Evolutionary conservation across 352 stramenopile species (phyloP).

Genomic region (Phytophthora macrochlamydospora): DNA sequence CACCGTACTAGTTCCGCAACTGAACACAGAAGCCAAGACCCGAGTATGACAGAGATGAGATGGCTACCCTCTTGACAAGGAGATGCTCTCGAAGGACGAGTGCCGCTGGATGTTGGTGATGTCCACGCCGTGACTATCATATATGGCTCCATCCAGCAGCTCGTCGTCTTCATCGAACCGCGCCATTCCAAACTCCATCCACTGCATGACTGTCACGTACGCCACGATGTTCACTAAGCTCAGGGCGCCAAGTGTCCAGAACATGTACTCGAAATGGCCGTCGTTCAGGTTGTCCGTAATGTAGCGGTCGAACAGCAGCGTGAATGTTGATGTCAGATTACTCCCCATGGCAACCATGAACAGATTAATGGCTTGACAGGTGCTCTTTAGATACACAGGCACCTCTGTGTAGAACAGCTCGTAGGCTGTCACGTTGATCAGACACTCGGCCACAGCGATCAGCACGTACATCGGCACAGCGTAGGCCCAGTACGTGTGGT

Average conservation of each 20-base stretch:
- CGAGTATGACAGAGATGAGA: neutral
- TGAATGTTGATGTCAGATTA: conserved; percentile 90
- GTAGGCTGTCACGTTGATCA: conserved; percentile 90
- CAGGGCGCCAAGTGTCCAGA: conserved; percentile 77
- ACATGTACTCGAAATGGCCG: conserved; percentile 91
- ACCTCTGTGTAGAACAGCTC: conserved; percentile 91
- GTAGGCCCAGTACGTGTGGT: conserved; percentile 82
- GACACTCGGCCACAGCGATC: conserved; percentile 81
- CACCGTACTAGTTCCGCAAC: conserved; percentile 2
- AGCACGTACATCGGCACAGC: conserved; percentile 85
- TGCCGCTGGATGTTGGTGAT: conserved; percentile 73
- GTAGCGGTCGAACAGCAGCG: conserved; percentile 79
- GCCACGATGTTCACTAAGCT: conserved; percentile 74
- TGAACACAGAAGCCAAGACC: conserved; percentile 11
- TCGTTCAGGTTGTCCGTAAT: conserved; percentile 80
- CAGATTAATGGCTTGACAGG: conserved; percentile 87
- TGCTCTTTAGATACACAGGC: conserved; percentile 87
- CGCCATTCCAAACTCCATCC: conserved; percentile 89
- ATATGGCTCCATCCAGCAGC: conserved; percentile 63
- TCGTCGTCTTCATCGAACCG: conserved; percentile 73
- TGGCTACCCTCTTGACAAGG: conserved; percentile 46
- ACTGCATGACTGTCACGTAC: conserved; percentile 84
- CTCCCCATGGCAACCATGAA: conserved; percentile 90
- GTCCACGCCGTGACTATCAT: conserved; percentile 64
- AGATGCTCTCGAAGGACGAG: conserved; percentile 84